These are phyloP conservation scores for Lachancea sp. DNA, from an alignment of 805 yeast species.

Conservation along the genomic window DNA sequence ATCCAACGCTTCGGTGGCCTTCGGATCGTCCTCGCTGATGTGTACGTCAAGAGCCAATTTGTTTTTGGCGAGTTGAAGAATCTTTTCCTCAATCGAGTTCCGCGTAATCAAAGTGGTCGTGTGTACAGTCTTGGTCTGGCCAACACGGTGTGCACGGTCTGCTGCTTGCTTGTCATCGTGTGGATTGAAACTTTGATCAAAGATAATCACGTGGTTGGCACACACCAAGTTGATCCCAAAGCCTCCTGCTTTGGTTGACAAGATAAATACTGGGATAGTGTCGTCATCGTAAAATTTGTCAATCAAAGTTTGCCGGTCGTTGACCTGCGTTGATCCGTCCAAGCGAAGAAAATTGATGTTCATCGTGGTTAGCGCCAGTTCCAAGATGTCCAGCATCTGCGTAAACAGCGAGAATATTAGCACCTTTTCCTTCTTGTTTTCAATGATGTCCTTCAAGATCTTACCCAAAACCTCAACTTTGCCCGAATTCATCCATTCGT, in stretches of 20 bases:
- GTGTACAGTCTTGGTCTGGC: conserved; percentile 78
- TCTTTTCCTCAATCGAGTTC: conserved; percentile 83
- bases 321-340: conserved; percentile 93
- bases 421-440: conserved; percentile 52
- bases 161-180: conserved; percentile 99
- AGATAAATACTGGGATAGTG: conserved; percentile 73
- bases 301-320: conserved; percentile 83
- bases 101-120: conserved; percentile 70
- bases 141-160: conserved; percentile 97
- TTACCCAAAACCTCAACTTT: conserved; percentile 55
- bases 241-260: conserved; percentile 97
- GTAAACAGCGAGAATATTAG: conserved; percentile 88
- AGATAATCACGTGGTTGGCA: conserved; percentile 86
- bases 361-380: conserved; percentile 57
- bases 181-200: conserved; percentile 93
- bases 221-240: conserved; percentile 95
- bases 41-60: conserved; percentile 74
- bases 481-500: conserved; percentile 62
- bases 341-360: conserved; percentile 70
- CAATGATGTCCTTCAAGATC: conserved; percentile 51
- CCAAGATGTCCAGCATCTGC: conserved; percentile 83
- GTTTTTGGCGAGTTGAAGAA: conserved; percentile 77
- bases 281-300: conserved; percentile 82
- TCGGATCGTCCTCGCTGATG: conserved; percentile 41
- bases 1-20: conserved; percentile 38